Evolutionary conservation across 495 filamentous ascomycete species (phyloP).

Genomic region (Aspergillus sclerotiicarbonarius): DNA sequence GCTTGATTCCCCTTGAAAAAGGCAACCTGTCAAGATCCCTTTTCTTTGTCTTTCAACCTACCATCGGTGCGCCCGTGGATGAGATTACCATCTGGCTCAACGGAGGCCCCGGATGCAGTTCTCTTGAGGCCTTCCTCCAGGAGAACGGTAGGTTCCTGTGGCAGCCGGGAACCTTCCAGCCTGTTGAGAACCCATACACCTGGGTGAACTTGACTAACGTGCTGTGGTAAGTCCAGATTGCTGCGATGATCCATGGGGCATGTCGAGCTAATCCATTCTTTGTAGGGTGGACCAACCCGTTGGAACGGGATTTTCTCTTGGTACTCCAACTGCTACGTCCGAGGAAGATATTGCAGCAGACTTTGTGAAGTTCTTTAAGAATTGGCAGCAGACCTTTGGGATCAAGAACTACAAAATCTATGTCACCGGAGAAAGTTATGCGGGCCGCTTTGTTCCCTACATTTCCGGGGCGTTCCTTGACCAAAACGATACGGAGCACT

Average conservation of each 20-base stretch:
- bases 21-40: conserved; percentile 46
- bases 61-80: conserved; percentile 49
- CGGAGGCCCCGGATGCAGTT: conserved; percentile 67
- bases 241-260: neutral
- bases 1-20: conserved; percentile 66
- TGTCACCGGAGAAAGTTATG: conserved; percentile 62
- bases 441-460: conserved; percentile 54
- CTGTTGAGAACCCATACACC: conserved; percentile 59
- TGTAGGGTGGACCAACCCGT: conserved; percentile 55
- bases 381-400: conserved; percentile 59
- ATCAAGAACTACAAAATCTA: conserved; percentile 61
- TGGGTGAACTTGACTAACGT: conserved; percentile 69
- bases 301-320: conserved; percentile 56
- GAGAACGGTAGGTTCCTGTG: conserved; percentile 66
- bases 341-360: conserved; percentile 57
- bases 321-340: conserved; percentile 50
- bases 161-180: conserved; percentile 57
- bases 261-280: neutral
- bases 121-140: conserved; percentile 64
- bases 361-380: conserved; percentile 64
- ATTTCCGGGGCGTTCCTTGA: conserved; percentile 53
- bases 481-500: conserved; percentile 47
- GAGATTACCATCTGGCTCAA: conserved; percentile 76
- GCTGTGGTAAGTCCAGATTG: conserved; percentile 44
- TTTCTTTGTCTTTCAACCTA: conserved; percentile 54